Percentiles rank a stretch among this genome's conserved stretches.
Conservation (phyloP, 2,329 filamentous ascomycete genomes). For the Alternaria consortialis region DNA sequence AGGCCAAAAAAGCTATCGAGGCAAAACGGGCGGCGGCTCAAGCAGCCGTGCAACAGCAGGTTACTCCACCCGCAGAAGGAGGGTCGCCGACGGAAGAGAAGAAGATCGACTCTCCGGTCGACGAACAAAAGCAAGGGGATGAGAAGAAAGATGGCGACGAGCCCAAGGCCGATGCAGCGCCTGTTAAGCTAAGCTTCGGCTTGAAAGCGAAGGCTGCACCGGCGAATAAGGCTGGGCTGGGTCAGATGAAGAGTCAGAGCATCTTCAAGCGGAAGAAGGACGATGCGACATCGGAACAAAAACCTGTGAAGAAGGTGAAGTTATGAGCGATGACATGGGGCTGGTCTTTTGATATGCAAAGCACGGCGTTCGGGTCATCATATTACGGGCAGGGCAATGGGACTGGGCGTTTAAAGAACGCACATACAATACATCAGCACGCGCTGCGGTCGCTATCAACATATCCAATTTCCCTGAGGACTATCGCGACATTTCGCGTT, state of each 20-base stretch:
- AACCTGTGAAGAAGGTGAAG: conserved; percentile 48
- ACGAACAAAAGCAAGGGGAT: conserved; percentile 87
- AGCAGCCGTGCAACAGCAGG: conserved; percentile 44
- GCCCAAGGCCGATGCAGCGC: conserved; percentile 45
- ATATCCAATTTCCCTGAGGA: not conserved
- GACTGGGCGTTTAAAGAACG: not conserved
- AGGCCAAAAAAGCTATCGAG: conserved; percentile 47
- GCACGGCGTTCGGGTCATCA: conserved; percentile 28
- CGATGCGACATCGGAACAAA: conserved; percentile 33
- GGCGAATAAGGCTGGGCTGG: conserved; percentile 38
- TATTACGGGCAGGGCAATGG: not conserved
- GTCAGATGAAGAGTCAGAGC: conserved; percentile 49
- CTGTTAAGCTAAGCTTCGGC: conserved; percentile 39
- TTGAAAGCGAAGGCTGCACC: conserved; percentile 21
- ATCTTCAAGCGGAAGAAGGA: conserved; percentile 49
- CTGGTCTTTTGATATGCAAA: conserved; percentile 22
- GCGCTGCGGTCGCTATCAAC: not conserved
- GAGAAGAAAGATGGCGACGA: conserved; percentile 67
- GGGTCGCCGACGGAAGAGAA: conserved; percentile 38
- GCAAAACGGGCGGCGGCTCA: conserved; percentile 58
- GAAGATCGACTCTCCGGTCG: conserved; percentile 63
- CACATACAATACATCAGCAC: not conserved
- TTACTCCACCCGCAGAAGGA: conserved; percentile 40
- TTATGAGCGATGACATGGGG: conserved; percentile 23
- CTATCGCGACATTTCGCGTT: not conserved